Evolutionary conservation across 345 rosid species (phyloP), one percentile per base, ranked within the genome.

Genomic region (Populus ilicifolia): DNA sequence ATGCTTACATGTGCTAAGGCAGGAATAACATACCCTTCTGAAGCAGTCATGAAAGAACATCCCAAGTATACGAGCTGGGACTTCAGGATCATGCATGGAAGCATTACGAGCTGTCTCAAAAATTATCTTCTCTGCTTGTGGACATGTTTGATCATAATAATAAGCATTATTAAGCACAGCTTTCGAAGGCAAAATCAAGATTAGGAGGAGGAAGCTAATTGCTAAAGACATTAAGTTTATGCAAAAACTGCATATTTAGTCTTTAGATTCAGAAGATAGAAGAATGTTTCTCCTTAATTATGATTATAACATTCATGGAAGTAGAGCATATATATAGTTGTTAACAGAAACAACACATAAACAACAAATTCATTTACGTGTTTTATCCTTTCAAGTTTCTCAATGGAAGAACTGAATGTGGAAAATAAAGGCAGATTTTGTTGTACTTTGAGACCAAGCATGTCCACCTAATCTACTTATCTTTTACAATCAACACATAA

Each of bases 31-130:
- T 84, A 94, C 98, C 87, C 91, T 88, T 68, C 91, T 87, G 91
- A 92, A 92, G 74, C 96, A 94, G 69, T 94, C 98, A 70, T 92
- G 98, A 76, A 94, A 94, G 86, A 92, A 91, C 98, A 92, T 94
- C 77, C 97, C 79, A 3, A 94, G 92, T 35, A 92, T 80, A 25
- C 94, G 92, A 83, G 96, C 94, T 18, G 98, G 92, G 78, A 88
- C 97, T 83, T 90, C 89, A 5, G 92, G 87, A 81, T 92, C 98
- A 79, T 86, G 71, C 62, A 76, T 68, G 38, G 91, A 79, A 63
- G 98, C 97, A 41, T 92, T 88, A 1, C 23, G 86, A 41, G 91
- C 85, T 27, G 90, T 72, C n/a, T 90, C 80, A 2, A 77, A 80
- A 73, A 94, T 84, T 71, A 94, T 88, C 80, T 88, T 82, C 83